Base-by-base conservation (phyloP, 2,329 filamentous ascomycete genomes). In the Fusarium tjaetaba region DNA sequence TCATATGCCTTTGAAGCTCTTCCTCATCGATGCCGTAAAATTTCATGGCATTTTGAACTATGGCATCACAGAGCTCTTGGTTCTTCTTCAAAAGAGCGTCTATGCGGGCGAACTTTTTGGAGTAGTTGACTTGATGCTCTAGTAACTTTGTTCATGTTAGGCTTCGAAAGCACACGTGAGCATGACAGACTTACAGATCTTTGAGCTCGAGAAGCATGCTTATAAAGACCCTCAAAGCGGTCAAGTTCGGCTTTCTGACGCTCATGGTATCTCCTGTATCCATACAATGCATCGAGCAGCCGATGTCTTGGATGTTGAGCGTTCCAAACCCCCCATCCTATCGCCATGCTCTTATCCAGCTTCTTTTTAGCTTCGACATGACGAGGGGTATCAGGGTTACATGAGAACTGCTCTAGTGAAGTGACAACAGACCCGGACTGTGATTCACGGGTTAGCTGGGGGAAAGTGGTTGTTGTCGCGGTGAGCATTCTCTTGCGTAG, bases 51-150 rank as follows among this genome's bases (percentile, higher is more conserved):
- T 81, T 67, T 2, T 82, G 65, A 3, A 88, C 83, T 36, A 89
- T 87, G 15, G 78, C 79, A 38, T 84, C 78, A 39, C 86, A 88
- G 5, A 89, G 68, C 1, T 78, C 66, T 15, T 85, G 84, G 71
- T 90, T 89, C 10, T 77, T 69, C 5, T 77, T 77, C 20, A 89
- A 80, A 11, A 86, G 80, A 28, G 81, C 66, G 16, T 87, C 84
- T 15, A 85, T 79, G 2, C 80, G 79, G 20, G 82, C 78, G 24
- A 89, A 84, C 70, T 88, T 89, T 65, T 88, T 86, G 4, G 87
- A 86, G 74, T 90, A 92, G 52, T 88, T 83, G 45, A 91, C 78
- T 4, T 85, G 81, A n/a, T 87, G 85, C 70, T 91, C 88, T 4
- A 92, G 85, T 5, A 88, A 30, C 84, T 87, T 43, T 3, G 7